phyloP scores from a whole-genome alignment of 2,329 filamentous ascomycete genomes.

The Trichoderma citrinoviride region DNA sequence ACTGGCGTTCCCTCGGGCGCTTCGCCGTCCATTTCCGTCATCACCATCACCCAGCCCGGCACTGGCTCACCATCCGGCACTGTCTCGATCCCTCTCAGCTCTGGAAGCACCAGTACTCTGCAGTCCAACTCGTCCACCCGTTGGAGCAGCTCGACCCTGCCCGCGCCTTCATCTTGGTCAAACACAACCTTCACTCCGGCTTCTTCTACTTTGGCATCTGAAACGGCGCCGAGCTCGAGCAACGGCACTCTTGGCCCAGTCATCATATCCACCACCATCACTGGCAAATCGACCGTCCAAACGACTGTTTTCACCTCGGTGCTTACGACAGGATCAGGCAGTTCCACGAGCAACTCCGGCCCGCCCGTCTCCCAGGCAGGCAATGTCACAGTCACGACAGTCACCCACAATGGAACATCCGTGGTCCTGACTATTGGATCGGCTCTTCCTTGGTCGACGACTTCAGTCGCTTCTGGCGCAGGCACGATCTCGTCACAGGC shows the following conservation, averaged over 20 bases:
- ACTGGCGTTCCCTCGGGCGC: neutral
- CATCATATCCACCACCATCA: constrained; percentile 1
- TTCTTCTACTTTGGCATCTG: neutral
- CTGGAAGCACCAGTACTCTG: neutral
- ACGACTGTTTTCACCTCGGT: constrained; percentile 19
- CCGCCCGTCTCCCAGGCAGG: constrained; percentile 15
- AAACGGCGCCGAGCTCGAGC: neutral
- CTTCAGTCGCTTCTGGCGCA: constrained; percentile 25
- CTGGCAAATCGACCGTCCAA: neutral
- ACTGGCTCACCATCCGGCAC: neutral
- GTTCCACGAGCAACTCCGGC: neutral
- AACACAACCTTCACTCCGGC: neutral
- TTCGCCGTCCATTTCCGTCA: neutral
- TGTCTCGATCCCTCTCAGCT: neutral
- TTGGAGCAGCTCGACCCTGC: neutral
- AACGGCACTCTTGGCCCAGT: neutral
- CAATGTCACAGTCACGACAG: constrained; percentile 24
- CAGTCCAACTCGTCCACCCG: neutral
- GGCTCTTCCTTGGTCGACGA: constrained; percentile 16
- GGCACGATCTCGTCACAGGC: neutral
- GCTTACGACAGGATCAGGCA: constrained; percentile 15
- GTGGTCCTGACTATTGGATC: constrained; percentile 20
- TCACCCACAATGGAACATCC: constrained; percentile 19
- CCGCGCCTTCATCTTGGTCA: neutral
- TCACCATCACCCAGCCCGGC: neutral